phyloP scores from a whole-genome alignment of 1,284 basidiomycete species.

The Rhodotorula sp. region DNA sequence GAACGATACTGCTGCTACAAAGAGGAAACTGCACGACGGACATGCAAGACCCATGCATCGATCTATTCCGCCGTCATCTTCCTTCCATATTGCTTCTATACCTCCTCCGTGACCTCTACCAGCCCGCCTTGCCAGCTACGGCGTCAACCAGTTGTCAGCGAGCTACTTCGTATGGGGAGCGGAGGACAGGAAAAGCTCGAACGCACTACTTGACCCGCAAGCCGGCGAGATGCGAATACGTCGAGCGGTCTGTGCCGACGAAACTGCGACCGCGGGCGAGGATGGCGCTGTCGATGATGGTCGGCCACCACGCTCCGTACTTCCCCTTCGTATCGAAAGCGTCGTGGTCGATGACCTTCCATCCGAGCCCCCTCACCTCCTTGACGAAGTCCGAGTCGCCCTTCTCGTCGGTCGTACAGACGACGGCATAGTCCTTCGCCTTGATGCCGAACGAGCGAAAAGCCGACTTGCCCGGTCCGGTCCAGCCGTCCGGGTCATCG shows the following conservation, averaged over 20 bases:
- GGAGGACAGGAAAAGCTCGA: background rate
- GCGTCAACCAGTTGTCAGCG: too few relatives aligned
- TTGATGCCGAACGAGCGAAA: background rate
- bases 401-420: constrained; percentile 38
- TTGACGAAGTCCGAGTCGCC: constrained; percentile 24
- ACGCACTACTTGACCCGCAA: constrained; percentile 40
- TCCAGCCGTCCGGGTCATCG: constrained; percentile 19
- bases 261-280: constrained; percentile 29
- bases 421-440: constrained; percentile 23
- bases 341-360: constrained; percentile 37
- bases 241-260: constrained; percentile 32
- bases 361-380: constrained; percentile 26
- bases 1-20: too few relatives aligned
- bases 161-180: too few relatives aligned
- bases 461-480: constrained; percentile 11
- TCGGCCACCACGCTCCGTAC: constrained; percentile 35
- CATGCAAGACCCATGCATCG: too few relatives aligned
- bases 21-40: background rate
- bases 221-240: constrained; percentile 33
- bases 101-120: constrained; percentile 17
- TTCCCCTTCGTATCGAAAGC: constrained; percentile 21
- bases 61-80: background rate
- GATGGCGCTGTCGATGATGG: constrained; percentile 34
- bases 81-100: too few relatives aligned
- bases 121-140: constrained; percentile 36